phyloP scores from a whole-genome alignment of 2,329 filamentous ascomycete genomes.

The Epichloe bromicola region DNA sequence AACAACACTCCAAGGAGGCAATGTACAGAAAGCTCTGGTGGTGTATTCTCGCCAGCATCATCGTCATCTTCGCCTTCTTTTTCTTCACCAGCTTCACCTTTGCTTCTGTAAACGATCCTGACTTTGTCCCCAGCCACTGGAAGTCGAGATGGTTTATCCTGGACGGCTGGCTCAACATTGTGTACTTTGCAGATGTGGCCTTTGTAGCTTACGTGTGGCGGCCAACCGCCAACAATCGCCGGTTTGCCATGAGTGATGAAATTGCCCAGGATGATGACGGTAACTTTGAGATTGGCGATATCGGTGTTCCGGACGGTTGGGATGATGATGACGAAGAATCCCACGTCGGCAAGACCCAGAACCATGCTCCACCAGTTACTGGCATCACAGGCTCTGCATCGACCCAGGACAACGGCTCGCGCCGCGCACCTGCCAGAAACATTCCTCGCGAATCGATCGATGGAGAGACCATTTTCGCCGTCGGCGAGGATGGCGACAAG shows the following conservation, averaged over 20 bases:
- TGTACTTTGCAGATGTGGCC: conserved; percentile 86
- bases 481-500: conserved; percentile 72
- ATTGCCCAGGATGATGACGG: conserved; percentile 97
- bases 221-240: conserved; percentile 88
- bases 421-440: conserved; percentile 14
- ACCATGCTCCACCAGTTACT: conserved; percentile 13
- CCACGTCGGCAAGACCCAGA: conserved; percentile 27
- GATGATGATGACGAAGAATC: conserved; percentile 40
- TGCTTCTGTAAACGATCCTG: conserved; percentile 67
- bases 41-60: conserved; percentile 83
- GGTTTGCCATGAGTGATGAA: conserved; percentile 98
- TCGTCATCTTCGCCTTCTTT: conserved; percentile 96
- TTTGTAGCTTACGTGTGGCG: conserved; percentile 95
- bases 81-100: conserved; percentile 97
- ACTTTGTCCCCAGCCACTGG: conserved; percentile 95
- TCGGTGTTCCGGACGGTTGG: conserved; percentile 60
- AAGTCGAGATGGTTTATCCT: conserved; percentile 95
- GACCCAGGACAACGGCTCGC: conserved; percentile 11
- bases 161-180: conserved; percentile 92
- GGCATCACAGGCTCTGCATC: conserved; percentile 13
- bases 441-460: conserved; percentile 49
- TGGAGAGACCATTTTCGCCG: conserved; percentile 90
- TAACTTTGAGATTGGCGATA: conserved; percentile 83
- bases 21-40: conserved; percentile 99
- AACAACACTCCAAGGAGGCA: conserved; percentile 80